Percentiles rank a stretch among this genome's conserved stretches.
Evolutionary conservation across 805 yeast species (phyloP).

Genomic region (Starmerella khaoyaiensis): DNA sequence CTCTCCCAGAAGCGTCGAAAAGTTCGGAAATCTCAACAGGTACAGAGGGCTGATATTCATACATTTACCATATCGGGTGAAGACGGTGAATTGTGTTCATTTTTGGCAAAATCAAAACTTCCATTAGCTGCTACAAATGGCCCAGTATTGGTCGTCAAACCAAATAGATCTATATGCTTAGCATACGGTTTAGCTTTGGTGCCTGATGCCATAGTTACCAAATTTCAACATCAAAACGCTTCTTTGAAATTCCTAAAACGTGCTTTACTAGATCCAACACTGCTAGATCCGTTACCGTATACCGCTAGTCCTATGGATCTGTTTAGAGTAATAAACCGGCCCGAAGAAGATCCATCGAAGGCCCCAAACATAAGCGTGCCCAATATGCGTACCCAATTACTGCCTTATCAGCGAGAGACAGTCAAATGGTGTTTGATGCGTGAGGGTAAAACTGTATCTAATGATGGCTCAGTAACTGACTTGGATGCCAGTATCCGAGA

Average conservation of each 20-base stretch:
- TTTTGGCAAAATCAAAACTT: background rate
- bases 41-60: background rate
- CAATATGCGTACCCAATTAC: conserved; percentile 16
- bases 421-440: conserved; percentile 28
- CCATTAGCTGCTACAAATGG: background rate
- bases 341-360: background rate
- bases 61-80: background rate
- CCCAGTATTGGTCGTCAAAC: background rate
- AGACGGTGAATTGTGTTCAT: conserved; percentile 1
- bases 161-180: background rate
- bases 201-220: conserved; percentile 1
- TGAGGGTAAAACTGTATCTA: conserved; percentile 26
- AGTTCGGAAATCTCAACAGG: background rate
- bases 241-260: conserved; percentile 12
- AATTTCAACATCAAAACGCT: background rate
- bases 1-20: background rate
- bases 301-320: conserved; percentile 12
- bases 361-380: conserved; percentile 12
- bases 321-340: conserved; percentile 8
- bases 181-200: conserved; percentile 3
- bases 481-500: conserved; percentile 16
- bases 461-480: conserved; percentile 14
- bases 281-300: conserved; percentile 10
- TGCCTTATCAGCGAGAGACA: conserved; percentile 29
- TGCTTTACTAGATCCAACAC: conserved; percentile 11